phyloP scores from a whole-genome alignment of 352 stramenopile genomes.

The Saprolegnia parasitica region DNA sequence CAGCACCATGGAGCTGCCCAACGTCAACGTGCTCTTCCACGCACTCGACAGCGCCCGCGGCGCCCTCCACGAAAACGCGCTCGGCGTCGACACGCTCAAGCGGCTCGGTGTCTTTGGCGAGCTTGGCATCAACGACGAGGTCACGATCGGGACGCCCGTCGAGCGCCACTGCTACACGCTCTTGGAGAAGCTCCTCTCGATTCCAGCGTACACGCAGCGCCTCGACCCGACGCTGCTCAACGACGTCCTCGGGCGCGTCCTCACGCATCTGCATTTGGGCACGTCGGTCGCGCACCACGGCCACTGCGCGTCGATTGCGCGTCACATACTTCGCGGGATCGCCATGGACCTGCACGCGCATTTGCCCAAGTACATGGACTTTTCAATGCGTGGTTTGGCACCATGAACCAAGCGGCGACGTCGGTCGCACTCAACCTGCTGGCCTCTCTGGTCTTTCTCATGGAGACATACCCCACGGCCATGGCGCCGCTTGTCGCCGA shows the following conservation, averaged over 20 bases:
- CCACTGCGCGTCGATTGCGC: conserved; percentile 8
- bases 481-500: conserved; percentile 8
- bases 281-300: neutral
- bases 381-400: conserved; percentile 24
- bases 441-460: conserved; percentile 17
- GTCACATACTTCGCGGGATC: neutral
- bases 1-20: neutral
- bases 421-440: conserved; percentile 17
- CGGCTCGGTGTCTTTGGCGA: conserved; percentile 5
- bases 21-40: conserved; percentile 5
- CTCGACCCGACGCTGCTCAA: neutral
- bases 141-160: neutral
- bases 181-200: conserved; percentile 20
- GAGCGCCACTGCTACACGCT: conserved; percentile 9
- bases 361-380: conserved; percentile 20
- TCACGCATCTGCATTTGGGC: conserved; percentile 3
- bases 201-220: conserved; percentile 1
- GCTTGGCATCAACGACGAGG: conserved; percentile 3
- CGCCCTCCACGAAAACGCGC: conserved; percentile 1
- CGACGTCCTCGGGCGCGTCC: neutral
- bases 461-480: conserved; percentile 1
- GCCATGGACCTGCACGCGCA: conserved; percentile 14
- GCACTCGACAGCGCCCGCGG: neutral
- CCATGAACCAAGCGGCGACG: neutral
- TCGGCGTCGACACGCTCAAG: conserved; percentile 3